These are phyloP conservation scores for Zygosaccharomyces rouxii DNA, from an alignment of 805 yeast species.

Conservation along the genomic window DNA sequence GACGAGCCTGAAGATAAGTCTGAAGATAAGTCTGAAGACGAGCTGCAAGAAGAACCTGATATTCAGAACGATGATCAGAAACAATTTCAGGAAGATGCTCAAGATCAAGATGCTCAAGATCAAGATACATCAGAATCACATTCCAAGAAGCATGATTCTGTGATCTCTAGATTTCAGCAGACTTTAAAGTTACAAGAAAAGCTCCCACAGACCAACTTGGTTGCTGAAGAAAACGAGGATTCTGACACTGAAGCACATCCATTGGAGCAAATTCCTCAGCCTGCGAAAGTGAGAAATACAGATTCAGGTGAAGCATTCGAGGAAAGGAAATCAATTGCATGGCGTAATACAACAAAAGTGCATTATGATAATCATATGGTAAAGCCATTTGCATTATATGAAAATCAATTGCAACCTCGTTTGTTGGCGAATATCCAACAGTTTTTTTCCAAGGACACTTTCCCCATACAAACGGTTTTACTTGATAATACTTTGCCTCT, in stretches of 20 bases:
- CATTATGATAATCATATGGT: conserved; percentile 29
- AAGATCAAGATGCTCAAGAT: conserved; percentile 7
- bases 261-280: conserved; percentile 82
- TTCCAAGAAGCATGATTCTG: conserved; percentile 42
- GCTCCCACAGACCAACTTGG: conserved; percentile 19
- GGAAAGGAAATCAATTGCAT: conserved; percentile 39
- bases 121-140: conserved; percentile 6
- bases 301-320: conserved; percentile 33
- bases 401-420: conserved; percentile 26
- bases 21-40: conserved; percentile 10
- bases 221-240: conserved; percentile 17
- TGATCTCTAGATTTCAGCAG: conserved; percentile 51
- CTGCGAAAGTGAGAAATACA: conserved; percentile 41
- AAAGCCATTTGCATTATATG: conserved; percentile 21
- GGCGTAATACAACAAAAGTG: conserved; percentile 29
- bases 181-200: conserved; percentile 36
- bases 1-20: conserved; percentile 9
- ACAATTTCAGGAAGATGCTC: too few species aligned
- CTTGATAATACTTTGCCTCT: conserved; percentile 27
- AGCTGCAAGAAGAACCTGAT: conserved; percentile 5
- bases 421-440: conserved; percentile 32
- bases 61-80: conserved; percentile 17
- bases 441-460: conserved; percentile 26
- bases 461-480: conserved; percentile 34
- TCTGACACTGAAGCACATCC: conserved; percentile 36